Evolutionary conservation across 495 filamentous ascomycete genomes (phyloP).

Genomic region (Talaromyces adpressus): DNA sequence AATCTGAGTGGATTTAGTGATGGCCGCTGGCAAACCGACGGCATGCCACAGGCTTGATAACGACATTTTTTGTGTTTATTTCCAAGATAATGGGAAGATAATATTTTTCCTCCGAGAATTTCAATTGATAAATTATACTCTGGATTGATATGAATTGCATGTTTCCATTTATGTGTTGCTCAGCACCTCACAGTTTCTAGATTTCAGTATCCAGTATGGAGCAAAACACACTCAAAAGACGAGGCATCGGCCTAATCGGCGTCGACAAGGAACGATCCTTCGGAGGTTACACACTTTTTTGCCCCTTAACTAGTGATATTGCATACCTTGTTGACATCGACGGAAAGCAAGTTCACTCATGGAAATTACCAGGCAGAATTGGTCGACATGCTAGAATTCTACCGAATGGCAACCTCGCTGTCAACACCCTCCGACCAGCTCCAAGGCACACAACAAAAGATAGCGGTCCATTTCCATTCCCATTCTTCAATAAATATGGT

Average conservation of each 20-base stretch:
- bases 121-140: too few relatives aligned
- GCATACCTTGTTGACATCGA: slow-evolving; percentile 34
- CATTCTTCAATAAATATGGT: slow-evolving; percentile 39
- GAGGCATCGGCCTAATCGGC: slow-evolving; percentile 35
- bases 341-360: slow-evolving; percentile 36
- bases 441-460: background rate
- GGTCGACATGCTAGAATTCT: slow-evolving; percentile 38
- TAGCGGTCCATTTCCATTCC: slow-evolving; percentile 31
- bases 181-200: background rate
- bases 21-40: too few relatives aligned
- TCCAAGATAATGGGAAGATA: too few relatives aligned
- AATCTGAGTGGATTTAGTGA: too few relatives aligned
- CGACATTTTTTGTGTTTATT: background rate
- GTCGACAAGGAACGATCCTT: slow-evolving; percentile 29
- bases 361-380: slow-evolving; percentile 33
- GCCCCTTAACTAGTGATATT: slow-evolving; percentile 32
- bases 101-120: too few relatives aligned
- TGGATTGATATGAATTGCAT: too few relatives aligned
- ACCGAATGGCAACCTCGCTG: slow-evolving; percentile 34
- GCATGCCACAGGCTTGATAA: background rate
- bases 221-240: slow-evolving; percentile 35
- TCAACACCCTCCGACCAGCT: slow-evolving; percentile 33
- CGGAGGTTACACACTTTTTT: slow-evolving; percentile 36
- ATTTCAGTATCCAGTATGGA: too few relatives aligned
- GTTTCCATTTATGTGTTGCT: too few relatives aligned